phyloP scores from a whole-genome alignment of 805 yeast genomes.

The Candida caryicola region DNA sequence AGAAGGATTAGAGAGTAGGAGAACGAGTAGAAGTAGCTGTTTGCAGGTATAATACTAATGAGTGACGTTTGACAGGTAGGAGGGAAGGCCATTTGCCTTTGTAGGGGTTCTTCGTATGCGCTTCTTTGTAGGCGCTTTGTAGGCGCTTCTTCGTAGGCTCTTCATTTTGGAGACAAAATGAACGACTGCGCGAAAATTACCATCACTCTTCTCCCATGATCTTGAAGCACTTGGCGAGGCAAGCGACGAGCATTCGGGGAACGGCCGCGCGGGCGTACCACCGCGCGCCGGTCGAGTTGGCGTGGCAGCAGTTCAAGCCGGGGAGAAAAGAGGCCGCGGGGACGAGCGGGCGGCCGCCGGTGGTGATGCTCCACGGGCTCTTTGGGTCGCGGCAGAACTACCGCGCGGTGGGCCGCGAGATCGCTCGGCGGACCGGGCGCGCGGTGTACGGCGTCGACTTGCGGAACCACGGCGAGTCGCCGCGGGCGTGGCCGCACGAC shows the following conservation, averaged over 20 bases:
- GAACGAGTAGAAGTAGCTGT: too few relatives aligned
- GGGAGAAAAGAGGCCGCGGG: conserved; percentile 1
- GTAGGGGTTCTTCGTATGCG: too few relatives aligned
- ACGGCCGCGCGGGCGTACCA: background rate
- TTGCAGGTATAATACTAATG: background rate
- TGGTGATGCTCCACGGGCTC: conserved; percentile 52
- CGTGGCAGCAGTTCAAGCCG: conserved; percentile 7
- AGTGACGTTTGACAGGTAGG: background rate
- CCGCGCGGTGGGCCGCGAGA: conserved; percentile 33
- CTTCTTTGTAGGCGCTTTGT: too few relatives aligned
- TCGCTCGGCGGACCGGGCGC: conserved; percentile 28
- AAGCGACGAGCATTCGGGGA: too few relatives aligned
- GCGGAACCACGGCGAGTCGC: conserved; percentile 55
- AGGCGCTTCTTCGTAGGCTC: too few relatives aligned
- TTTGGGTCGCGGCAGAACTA: conserved; percentile 50
- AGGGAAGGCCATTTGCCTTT: too few relatives aligned
- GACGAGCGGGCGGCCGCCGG: conserved; percentile 35
- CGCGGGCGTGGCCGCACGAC: conserved; percentile 42
- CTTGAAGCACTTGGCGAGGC: too few relatives aligned
- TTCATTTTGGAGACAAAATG: too few relatives aligned
- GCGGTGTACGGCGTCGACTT: conserved; percentile 47
- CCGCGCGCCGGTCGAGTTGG: conserved; percentile 3
- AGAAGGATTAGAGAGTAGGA: conserved; percentile 4
- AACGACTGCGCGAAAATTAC: too few relatives aligned
- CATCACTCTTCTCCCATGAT: too few relatives aligned